A percentile compares a stretch with the other conserved stretches of the same genome.
Evolutionary conservation across 2,329 filamentous ascomycete genomes (phyloP).

Genomic region (Colletotrichum trifolii): DNA sequence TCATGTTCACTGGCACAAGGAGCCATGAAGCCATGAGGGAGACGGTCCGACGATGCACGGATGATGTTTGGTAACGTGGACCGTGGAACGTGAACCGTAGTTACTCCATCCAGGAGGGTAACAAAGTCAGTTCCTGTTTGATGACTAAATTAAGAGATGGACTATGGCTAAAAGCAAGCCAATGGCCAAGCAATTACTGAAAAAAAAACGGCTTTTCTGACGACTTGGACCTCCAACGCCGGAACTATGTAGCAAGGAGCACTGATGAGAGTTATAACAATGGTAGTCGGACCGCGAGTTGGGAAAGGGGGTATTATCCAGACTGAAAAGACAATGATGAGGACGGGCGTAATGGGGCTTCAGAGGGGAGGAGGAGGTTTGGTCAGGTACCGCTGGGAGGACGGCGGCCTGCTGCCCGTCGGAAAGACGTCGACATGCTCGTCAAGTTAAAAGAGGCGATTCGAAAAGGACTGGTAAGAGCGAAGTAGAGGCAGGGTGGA

Average conservation of each 20-base stretch:
- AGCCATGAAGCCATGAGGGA: neutral
- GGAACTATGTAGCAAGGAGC: too few relatives aligned
- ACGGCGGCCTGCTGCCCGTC: too few relatives aligned
- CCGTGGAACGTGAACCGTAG: neutral
- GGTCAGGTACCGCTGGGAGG: too few relatives aligned
- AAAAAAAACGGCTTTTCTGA: neutral
- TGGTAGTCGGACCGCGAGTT: conserved; percentile 5
- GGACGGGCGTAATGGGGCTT: neutral
- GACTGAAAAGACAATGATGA: conserved; percentile 22
- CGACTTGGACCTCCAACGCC: conserved; percentile 12
- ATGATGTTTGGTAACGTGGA: neutral
- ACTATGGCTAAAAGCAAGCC: neutral
- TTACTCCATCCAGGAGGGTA: neutral
- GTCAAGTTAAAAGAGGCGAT: too few relatives aligned
- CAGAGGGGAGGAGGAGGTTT: too few relatives aligned
- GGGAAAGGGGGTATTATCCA: conserved; percentile 36
- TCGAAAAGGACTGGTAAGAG: too few relatives aligned
- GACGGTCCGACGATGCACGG: too few relatives aligned
- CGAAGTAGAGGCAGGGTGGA: too few relatives aligned
- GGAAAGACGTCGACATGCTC: too few relatives aligned
- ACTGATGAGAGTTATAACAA: too few relatives aligned
- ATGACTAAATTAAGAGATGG: neutral
- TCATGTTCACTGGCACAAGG: conserved; percentile 18
- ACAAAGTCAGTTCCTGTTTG: neutral
- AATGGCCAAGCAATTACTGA: neutral